Base-by-base conservation (phyloP, 208 protist species). In the Leishmania mexicana region DNA sequence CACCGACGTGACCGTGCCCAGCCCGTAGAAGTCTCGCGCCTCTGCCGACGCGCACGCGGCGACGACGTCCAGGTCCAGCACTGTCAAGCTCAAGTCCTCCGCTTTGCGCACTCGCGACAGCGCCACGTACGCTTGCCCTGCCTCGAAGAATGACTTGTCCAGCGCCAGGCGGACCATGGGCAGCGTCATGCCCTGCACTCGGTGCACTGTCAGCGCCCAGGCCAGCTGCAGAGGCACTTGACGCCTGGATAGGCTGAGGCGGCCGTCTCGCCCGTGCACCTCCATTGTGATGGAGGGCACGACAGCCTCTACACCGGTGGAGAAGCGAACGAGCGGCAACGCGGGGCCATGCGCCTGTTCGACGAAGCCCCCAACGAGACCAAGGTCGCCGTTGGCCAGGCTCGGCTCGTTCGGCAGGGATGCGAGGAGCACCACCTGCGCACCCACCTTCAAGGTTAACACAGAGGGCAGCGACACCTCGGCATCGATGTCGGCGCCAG, bases 151-250 rank as follows among this genome's bases (percentile, higher is more conserved):
- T 42, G 79, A 73, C 40, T 78, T 72, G 81, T 96, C 94, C 8
- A 97, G 84, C 68, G 91, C 85, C 31, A 96, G 87, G 45, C 79
- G 80, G 1, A 84, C 74, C 85, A 87, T 85, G 67, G 84, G 83
- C 68, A 98, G 84, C 35, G 92, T 92, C 95, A 99, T 96, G 58
- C 98, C 98, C 81, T 99, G 98, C 58, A 91, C 91, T 47, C 99
- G 99, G 83, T 99, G 97, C 75, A 99, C 96, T 31, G 97, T 98
- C 47, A 99, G 86, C 7, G 97, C 97, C 92, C 96, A 99, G 21
- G 97, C 98, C 13, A 99, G 87, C 65, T 89, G 89, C 38, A 99
- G 87, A 64, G 98, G 98, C 42, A 99, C 84, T 86, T 97, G 94
- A 49, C 62, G 84, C 62, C 79, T 93, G 45, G 79, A 86, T 72